Percentiles rank a stretch among this genome's conserved stretches.
Evolutionary conservation across 2,329 filamentous ascomycete genomes (phyloP).

Genomic region (Calonectria naviculata): DNA sequence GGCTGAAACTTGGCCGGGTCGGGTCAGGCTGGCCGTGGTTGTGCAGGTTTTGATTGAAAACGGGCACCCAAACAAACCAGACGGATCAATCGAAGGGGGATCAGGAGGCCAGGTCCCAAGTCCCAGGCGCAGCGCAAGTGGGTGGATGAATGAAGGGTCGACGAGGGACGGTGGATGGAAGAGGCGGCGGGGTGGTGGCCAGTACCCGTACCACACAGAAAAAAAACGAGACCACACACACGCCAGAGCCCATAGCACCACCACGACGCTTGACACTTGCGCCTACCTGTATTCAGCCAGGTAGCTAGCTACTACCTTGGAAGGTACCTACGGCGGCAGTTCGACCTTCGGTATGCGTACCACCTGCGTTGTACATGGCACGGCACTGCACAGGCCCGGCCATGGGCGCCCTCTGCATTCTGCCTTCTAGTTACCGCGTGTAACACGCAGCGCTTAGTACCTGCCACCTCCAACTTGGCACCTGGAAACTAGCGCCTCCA

Average conservation of each 20-base stretch:
- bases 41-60: conserved; percentile 1
- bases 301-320: background rate
- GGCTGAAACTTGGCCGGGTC: conserved; percentile 3
- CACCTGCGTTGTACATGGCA: background rate
- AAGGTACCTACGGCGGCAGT: background rate
- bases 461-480: conserved; percentile 17
- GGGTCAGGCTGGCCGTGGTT: background rate
- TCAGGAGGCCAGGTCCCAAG: conserved; percentile 1
- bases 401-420: background rate
- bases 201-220: background rate
- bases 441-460: conserved; percentile 11
- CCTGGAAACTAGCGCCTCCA: conserved; percentile 13
- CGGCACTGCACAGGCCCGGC: background rate
- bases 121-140: background rate
- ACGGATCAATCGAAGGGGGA: conserved; percentile 4
- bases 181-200: conserved; percentile 1
- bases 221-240: background rate
- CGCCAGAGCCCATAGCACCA: conserved; percentile 12
- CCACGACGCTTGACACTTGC: conserved; percentile 10
- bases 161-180: background rate
- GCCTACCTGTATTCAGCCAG: background rate
- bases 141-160: conserved; percentile 5
- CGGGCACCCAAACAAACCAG: background rate
- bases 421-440: background rate
- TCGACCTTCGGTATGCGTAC: background rate